Conservation (phyloP, 2,329 filamentous ascomycete genomes). For the Neopestalotiopsis sp. region DNA sequence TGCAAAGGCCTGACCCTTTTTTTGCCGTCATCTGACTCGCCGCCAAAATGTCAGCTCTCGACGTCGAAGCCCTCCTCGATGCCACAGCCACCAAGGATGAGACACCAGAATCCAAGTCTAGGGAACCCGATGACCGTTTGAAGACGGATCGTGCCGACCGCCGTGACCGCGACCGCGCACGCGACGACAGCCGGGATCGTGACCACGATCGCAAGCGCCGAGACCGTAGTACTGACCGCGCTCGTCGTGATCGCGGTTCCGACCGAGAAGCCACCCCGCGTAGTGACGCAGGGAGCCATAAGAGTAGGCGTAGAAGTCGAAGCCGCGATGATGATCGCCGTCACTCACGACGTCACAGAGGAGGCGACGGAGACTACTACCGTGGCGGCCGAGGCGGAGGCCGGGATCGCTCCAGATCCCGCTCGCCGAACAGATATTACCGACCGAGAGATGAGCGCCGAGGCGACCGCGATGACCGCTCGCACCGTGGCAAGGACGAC, state of each 20-base stretch:
- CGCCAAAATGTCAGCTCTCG: constrained; percentile 57
- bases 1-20: neutral
- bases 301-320: constrained; percentile 80
- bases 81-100: constrained; percentile 71
- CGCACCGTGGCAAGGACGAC: constrained; percentile 61
- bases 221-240: constrained; percentile 62
- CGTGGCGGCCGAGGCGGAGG: constrained; percentile 64
- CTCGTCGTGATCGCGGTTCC: constrained; percentile 59
- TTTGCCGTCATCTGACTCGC: constrained; percentile 5
- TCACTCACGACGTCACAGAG: constrained; percentile 75
- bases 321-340: constrained; percentile 79
- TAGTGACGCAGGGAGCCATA: constrained; percentile 80
- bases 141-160: constrained; percentile 59
- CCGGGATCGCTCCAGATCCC: constrained; percentile 70
- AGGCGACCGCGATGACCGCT: constrained; percentile 53
- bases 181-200: constrained; percentile 38
- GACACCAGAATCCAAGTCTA: constrained; percentile 51
- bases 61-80: constrained; percentile 91
- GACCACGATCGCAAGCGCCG: constrained; percentile 62
- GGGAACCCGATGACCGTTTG: constrained; percentile 63
- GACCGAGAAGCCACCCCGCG: constrained; percentile 70
- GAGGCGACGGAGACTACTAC: constrained; percentile 73
- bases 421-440: constrained; percentile 70
- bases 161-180: constrained; percentile 41
- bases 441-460: constrained; percentile 62